phyloP scores from a whole-genome alignment of 2,329 filamentous ascomycete species.

The Aspergillus unguis region DNA sequence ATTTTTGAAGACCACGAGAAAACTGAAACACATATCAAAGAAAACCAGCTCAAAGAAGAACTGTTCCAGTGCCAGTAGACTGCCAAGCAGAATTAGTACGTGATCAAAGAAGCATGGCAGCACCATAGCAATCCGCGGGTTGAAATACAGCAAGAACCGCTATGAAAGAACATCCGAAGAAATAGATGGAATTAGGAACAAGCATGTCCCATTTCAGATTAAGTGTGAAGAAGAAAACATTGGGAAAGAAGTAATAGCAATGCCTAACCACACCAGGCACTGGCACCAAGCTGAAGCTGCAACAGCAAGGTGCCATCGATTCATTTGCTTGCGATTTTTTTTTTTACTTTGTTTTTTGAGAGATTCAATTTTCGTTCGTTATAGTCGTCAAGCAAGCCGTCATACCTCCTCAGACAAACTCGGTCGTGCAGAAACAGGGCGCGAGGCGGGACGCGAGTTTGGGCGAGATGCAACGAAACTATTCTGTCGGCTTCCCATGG shows the following conservation, averaged over 20 bases:
- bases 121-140: neutral
- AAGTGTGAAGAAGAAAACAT: neutral
- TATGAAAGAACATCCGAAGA: neutral
- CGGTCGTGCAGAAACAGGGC: conserved; percentile 32
- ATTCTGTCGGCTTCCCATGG: conserved; percentile 33
- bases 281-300: neutral
- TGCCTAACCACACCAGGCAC: neutral
- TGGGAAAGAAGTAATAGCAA: neutral
- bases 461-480: conserved; percentile 33
- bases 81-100: neutral
- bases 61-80: neutral
- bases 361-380: conserved; percentile 7
- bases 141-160: neutral
- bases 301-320: neutral
- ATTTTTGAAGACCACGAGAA: neutral
- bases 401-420: conserved; percentile 12
- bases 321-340: neutral
- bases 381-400: neutral
- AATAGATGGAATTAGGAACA: conserved; percentile 3
- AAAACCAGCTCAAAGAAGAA: neutral
- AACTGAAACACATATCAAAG: conserved; percentile 2
- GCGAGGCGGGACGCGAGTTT: conserved; percentile 30
- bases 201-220: neutral
- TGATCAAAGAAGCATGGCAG: neutral
- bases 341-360: neutral